Base-by-base conservation (phyloP, 2,329 filamentous ascomycete species). In the Fusarium protoensiforme region DNA sequence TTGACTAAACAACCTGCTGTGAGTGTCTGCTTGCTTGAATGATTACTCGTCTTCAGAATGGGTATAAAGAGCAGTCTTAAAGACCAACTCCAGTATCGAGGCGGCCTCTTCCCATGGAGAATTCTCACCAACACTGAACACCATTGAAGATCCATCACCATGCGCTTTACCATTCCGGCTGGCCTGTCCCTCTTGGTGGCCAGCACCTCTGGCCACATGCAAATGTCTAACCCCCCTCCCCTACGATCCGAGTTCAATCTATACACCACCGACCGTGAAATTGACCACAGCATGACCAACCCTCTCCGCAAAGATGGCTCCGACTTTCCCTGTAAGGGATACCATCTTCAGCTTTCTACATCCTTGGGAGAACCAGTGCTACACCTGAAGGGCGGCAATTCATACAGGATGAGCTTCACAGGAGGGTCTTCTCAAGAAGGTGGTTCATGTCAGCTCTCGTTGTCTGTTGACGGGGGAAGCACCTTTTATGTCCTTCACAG, bases 241-340 rank as follows among this genome's bases (percentile, higher is more conserved):
- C 83, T 90, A 71, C 81, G 81, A 53, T 88, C 86, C 79, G 87
- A 86, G 80, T 81, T 81, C 78, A 89, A 89, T 81, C 83, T 85
- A 35, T 80, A 84, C 72, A 80, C 84, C 73, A 80, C 84, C 61
- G 46, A 54, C 73, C 78, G 61, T 54, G 80, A 86, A 64, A 87
- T 90, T 78, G 92, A 94, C 83, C 93, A 92, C 83, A 89, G 88
- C 75, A 93, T 93, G 83, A 93, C 90, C 39, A 87, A 86, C 16
- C 93, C 93, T 1, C 85, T 95, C 43, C 78, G 81, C 2, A 77
- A 84, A n/a, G 85, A 86, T 67, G 91, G 91, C 36, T 86, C 87
- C 59, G 88, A 94, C 81, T 95, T 90, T 78, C 91, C 93, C 2
- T 96, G 93, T 87, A 94, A 95, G 84, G 89, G 90, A 67, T 85